Percentiles rank a stretch among this genome's conserved stretches.
These are phyloP conservation scores for Vaccinium vitisidaea DNA, from an alignment of 148 eudicot genomes.

Conservation along the genomic window DNA sequence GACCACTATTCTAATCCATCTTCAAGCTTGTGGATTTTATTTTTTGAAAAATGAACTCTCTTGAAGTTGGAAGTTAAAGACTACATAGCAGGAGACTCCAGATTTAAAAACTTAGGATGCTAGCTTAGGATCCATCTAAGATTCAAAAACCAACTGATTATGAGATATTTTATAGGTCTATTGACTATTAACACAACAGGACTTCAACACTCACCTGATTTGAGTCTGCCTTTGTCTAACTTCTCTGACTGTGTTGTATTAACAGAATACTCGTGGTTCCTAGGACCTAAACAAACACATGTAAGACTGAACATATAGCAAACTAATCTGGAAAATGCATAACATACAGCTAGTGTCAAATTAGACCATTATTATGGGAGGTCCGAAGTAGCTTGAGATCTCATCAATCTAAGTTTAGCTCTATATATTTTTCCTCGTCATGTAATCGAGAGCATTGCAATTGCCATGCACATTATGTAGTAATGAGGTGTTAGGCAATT, in stretches of 20 bases:
- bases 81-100: not conserved
- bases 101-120: not conserved
- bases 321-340: not conserved
- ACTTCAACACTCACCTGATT: not conserved
- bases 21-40: not conserved
- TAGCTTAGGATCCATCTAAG: not conserved
- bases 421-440: not conserved
- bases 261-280: not conserved
- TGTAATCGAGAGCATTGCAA: not conserved
- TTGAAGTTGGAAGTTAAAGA: not conserved
- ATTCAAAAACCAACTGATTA: not conserved
- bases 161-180: not conserved
- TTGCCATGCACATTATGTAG: not conserved
- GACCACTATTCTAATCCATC: not conserved
- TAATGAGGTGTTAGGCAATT: not conserved
- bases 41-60: not conserved
- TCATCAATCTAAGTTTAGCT: not conserved
- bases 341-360: not conserved
- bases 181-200: not conserved
- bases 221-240: not conserved
- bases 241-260: not conserved
- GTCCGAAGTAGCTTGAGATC: not conserved
- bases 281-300: not conserved
- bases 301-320: not conserved
- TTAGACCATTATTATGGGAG: not conserved